phyloP scores from a whole-genome alignment of 2,329 filamentous ascomycete genomes.

The Seiridium unicorne region DNA sequence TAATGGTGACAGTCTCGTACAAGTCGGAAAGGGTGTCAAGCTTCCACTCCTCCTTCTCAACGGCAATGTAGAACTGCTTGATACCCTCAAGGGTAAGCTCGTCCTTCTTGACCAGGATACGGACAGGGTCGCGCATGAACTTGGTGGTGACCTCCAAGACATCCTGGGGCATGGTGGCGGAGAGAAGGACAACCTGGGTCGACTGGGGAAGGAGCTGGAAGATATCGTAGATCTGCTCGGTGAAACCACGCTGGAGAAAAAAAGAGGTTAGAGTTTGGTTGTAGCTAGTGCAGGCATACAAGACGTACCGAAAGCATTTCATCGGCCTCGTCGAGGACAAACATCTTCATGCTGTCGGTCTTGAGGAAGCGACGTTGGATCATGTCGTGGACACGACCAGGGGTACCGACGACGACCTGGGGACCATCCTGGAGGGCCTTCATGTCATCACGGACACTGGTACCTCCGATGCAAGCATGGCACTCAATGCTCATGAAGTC shows the following conservation, averaged over 20 bases:
- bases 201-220: conserved; percentile 98
- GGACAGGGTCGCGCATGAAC: conserved; percentile 99
- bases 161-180: conserved; percentile 98
- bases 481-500: conserved; percentile 99
- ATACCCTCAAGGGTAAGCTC: conserved; percentile 99
- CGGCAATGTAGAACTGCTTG: conserved; percentile 99
- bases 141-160: conserved; percentile 99
- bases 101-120: conserved; percentile 99
- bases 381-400: conserved; percentile 99
- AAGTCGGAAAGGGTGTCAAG: conserved; percentile 97
- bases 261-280: too few relatives aligned
- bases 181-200: conserved; percentile 97
- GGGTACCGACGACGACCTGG: conserved; percentile 96
- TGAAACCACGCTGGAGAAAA: conserved; percentile 78
- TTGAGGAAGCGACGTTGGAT: conserved; percentile 96
- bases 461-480: conserved; percentile 99
- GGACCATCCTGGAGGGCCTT: conserved; percentile 94
- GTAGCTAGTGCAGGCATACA: too few relatives aligned
- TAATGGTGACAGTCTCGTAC: conserved; percentile 99
- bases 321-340: conserved; percentile 98
- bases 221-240: conserved; percentile 99
- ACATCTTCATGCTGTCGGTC: conserved; percentile 99
- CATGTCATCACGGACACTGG: conserved; percentile 97
- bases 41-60: conserved; percentile 99
- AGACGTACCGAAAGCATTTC: conserved; percentile 88